phyloP scores from a whole-genome alignment of 1,139 yeast genomes.

The Hanseniaspora gamundiae region DNA sequence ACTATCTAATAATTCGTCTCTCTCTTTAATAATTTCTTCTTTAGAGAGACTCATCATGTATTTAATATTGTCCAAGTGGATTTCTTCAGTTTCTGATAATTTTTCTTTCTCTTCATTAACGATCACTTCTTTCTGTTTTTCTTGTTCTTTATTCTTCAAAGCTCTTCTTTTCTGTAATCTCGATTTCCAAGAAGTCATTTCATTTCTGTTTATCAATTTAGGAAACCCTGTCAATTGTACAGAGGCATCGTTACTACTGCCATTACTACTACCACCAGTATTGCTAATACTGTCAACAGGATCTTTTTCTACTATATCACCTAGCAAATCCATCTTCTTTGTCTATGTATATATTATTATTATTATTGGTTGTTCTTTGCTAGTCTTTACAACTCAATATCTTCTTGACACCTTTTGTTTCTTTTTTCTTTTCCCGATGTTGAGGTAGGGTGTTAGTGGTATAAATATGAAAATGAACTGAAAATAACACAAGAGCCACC shows the following conservation, averaged over 20 bases:
- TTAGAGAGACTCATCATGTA: slow-evolving; percentile 50
- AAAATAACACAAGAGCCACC: too few relatives aligned
- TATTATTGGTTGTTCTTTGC: neutral
- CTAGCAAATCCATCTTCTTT: slow-evolving; percentile 48
- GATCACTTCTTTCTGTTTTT: slow-evolving; percentile 10
- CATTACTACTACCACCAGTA: slow-evolving; percentile 21
- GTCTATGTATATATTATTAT: neutral
- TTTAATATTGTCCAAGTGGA: slow-evolving; percentile 65
- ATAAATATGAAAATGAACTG: too few relatives aligned
- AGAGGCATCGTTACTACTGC: slow-evolving; percentile 5
- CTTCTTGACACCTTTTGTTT: too few relatives aligned
- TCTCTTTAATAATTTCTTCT: slow-evolving; percentile 53
- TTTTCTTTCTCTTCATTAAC: slow-evolving; percentile 13
- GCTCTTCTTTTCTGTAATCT: slow-evolving; percentile 26
- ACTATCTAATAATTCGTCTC: slow-evolving; percentile 50
- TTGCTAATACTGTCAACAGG: too few relatives aligned
- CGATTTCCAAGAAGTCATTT: slow-evolving; percentile 30
- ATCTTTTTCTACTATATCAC: slow-evolving; percentile 67
- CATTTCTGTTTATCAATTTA: slow-evolving; percentile 24
- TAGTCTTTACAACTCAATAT: neutral
- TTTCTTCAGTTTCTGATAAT: slow-evolving; percentile 52
- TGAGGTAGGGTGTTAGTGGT: too few relatives aligned
- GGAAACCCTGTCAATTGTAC: slow-evolving; percentile 33
- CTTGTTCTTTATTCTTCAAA: slow-evolving; percentile 1
- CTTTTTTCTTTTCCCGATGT: too few relatives aligned